A percentile compares a stretch with the other conserved stretches of the same genome.
Conservation (phyloP, 2,329 filamentous ascomycete species). For the Didymella pinodella region DNA sequence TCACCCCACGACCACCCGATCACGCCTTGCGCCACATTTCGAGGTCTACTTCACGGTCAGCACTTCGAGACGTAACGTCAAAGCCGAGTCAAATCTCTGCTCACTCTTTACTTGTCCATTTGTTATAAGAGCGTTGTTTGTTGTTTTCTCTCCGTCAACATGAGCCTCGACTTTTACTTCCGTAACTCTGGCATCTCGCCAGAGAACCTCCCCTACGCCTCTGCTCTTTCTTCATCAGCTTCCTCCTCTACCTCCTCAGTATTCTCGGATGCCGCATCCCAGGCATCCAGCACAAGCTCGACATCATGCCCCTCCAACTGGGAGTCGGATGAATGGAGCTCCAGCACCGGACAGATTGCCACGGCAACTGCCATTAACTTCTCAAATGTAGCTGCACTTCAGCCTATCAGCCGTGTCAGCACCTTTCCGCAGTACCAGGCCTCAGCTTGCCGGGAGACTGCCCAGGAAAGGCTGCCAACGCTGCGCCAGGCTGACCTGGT, state of each 20-base stretch:
- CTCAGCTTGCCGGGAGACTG: slow-evolving; percentile 49
- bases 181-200: slow-evolving; percentile 47
- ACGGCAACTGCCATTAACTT: slow-evolving; percentile 36
- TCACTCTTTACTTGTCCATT: slow-evolving; percentile 44
- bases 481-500: slow-evolving; percentile 50
- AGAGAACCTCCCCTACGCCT: slow-evolving; percentile 67
- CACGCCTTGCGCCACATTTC: slow-evolving; percentile 44
- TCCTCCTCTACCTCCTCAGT: slow-evolving; percentile 79
- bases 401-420: slow-evolving; percentile 47
- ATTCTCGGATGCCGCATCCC: slow-evolving; percentile 73
- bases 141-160: slow-evolving; percentile 43
- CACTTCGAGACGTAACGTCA: slow-evolving; percentile 48
- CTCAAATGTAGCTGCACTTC: slow-evolving; percentile 35
- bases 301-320: slow-evolving; percentile 67
- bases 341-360: slow-evolving; percentile 32
- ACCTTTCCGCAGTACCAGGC: slow-evolving; percentile 50
- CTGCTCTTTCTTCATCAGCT: slow-evolving; percentile 75
- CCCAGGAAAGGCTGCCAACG: slow-evolving; percentile 43
- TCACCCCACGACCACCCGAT: slow-evolving; percentile 53
- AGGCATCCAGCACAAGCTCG: slow-evolving; percentile 73
- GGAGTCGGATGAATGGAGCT: slow-evolving; percentile 50
- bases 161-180: slow-evolving; percentile 49
- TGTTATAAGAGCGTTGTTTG: slow-evolving; percentile 31
- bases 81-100: slow-evolving; percentile 40
- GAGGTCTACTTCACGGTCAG: slow-evolving; percentile 48